phyloP scores from a whole-genome alignment of 345 rosid species.

The Diplotaxis tenuifolia region DNA sequence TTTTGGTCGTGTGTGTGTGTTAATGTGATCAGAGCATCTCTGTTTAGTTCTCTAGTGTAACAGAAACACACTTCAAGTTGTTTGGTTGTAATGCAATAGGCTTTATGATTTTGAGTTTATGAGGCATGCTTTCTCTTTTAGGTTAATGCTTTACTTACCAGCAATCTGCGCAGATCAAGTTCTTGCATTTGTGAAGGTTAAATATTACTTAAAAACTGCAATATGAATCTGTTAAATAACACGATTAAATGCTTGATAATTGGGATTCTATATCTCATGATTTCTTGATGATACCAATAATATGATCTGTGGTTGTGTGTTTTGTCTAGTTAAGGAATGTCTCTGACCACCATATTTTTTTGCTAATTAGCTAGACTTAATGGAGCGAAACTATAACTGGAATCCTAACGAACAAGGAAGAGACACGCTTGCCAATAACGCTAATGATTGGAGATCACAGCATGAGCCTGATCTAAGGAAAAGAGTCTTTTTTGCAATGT shows the following conservation, averaged over 20 bases:
- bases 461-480: slow-evolving; percentile 47
- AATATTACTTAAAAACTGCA: background rate
- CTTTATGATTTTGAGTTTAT: background rate
- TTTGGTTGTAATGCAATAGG: background rate
- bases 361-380: slow-evolving; percentile 5
- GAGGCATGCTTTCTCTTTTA: background rate
- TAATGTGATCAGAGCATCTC: background rate
- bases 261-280: background rate
- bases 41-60: background rate
- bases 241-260: background rate
- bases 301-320: background rate
- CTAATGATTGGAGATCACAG: slow-evolving; percentile 67
- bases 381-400: slow-evolving; percentile 46
- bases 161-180: background rate
- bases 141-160: background rate
- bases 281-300: background rate
- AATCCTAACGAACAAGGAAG: slow-evolving; percentile 42
- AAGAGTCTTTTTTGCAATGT: slow-evolving; percentile 56
- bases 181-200: background rate
- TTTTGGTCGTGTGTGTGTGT: background rate
- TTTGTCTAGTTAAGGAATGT: background rate
- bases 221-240: background rate
- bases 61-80: background rate
- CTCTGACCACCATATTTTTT: background rate
- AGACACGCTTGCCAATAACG: slow-evolving; percentile 44